These are phyloP conservation scores for Wickerhamomyces hampshirensis DNA, from an alignment of 805 yeast species.

Conservation along the genomic window DNA sequence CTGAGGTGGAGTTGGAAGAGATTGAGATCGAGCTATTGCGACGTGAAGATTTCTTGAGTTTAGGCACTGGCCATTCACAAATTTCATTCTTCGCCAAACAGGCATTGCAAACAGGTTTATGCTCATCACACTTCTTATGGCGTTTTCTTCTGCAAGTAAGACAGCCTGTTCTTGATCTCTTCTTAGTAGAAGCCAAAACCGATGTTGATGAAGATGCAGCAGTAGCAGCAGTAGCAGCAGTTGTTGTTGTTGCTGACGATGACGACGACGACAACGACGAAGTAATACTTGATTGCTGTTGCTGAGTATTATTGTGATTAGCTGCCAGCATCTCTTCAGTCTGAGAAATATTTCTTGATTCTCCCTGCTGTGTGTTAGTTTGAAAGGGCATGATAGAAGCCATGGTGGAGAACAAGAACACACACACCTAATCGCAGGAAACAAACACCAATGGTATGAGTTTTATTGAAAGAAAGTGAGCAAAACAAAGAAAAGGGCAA, in stretches of 20 bases:
- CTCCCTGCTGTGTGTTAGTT: too few relatives aligned
- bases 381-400: too few relatives aligned
- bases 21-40: slow-evolving; percentile 1
- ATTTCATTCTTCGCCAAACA: slow-evolving; percentile 9
- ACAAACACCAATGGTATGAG: too few relatives aligned
- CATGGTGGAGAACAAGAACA: too few relatives aligned
- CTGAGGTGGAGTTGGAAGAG: not conserved
- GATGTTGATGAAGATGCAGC: not conserved
- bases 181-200: slow-evolving; percentile 6
- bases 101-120: slow-evolving; percentile 27
- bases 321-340: too few relatives aligned
- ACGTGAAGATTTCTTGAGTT: slow-evolving; percentile 22
- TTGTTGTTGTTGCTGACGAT: not conserved
- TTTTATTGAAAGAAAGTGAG: too few relatives aligned
- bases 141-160: slow-evolving; percentile 54
- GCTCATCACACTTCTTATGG: slow-evolving; percentile 62
- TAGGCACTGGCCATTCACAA: slow-evolving; percentile 31
- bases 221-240: not conserved
- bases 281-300: too few relatives aligned
- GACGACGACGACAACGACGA: too few relatives aligned
- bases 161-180: slow-evolving; percentile 49
- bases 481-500: too few relatives aligned
- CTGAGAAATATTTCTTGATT: too few relatives aligned
- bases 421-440: too few relatives aligned
- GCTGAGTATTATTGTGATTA: too few relatives aligned